Evolutionary conservation across 139 green algal species (phyloP).

Genomic region (Chlorella ohadii): DNA sequence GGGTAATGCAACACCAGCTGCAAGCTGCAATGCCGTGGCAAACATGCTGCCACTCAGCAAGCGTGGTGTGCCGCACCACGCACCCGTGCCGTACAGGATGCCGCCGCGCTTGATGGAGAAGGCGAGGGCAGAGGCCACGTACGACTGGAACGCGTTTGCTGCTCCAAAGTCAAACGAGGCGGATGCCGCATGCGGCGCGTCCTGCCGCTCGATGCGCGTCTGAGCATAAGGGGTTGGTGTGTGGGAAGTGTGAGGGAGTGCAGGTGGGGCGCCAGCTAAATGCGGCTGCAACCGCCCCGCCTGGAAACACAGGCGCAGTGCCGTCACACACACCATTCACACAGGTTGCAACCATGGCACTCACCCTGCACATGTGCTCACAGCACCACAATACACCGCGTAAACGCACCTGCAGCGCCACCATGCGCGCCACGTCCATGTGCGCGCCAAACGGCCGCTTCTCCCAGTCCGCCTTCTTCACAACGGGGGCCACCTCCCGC

Average conservation of each 20-base stretch:
- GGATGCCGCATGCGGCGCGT: slow-evolving; percentile 75
- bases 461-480: slow-evolving; percentile 56
- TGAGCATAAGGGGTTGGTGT: slow-evolving; percentile 50
- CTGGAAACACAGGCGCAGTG: too few species aligned
- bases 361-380: too few species aligned
- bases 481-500: slow-evolving; percentile 64
- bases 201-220: slow-evolving; percentile 94
- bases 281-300: too few species aligned
- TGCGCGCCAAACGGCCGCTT: slow-evolving; percentile 64
- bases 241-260: too few species aligned
- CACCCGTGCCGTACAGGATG: slow-evolving; percentile 89
- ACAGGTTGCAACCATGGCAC: too few species aligned
- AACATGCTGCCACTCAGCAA: too few species aligned
- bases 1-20: too few species aligned
- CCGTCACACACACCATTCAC: too few species aligned
- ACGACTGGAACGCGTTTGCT: slow-evolving; percentile 93
- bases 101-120: slow-evolving; percentile 96
- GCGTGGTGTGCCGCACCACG: too few species aligned
- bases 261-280: too few species aligned
- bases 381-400: too few species aligned
- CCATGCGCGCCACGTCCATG: slow-evolving; percentile 88
- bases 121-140: slow-evolving; percentile 78
- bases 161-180: slow-evolving; percentile 93
- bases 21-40: too few species aligned
- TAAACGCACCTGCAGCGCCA: slow-evolving; percentile 61